These are phyloP conservation scores for Melanomma pulvis-pyrius DNA, from an alignment of 495 filamentous ascomycete genomes.

Conservation along the genomic window DNA sequence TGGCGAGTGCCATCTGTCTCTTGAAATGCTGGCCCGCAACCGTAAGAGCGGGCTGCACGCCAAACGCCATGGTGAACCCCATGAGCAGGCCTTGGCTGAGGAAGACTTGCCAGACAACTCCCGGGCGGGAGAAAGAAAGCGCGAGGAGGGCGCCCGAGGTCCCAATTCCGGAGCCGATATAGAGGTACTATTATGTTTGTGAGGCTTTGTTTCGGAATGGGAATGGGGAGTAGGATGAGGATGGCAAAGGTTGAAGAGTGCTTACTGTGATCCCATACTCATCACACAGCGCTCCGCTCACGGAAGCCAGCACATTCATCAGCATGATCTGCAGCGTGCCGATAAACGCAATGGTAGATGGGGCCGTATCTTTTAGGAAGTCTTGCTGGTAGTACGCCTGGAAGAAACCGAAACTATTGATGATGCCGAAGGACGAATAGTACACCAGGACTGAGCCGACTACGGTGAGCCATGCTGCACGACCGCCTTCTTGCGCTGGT, in stretches of 20 bases:
- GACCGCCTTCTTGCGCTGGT: neutral
- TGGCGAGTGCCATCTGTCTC: slow-evolving; percentile 7
- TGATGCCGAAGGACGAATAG: slow-evolving; percentile 17
- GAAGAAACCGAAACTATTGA: slow-evolving; percentile 28
- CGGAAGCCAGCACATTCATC: slow-evolving; percentile 4
- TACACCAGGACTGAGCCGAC: slow-evolving; percentile 19
- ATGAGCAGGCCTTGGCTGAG: slow-evolving; percentile 20
- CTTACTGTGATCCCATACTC: slow-evolving; percentile 13
- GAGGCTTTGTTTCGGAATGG: no score
- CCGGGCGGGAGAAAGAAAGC: slow-evolving; percentile 7
- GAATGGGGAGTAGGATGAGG: no score
- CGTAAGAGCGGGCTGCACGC: slow-evolving; percentile 17
- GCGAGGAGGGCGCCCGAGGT: neutral
- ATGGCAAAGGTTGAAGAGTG: neutral
- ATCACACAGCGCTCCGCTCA: slow-evolving; percentile 13
- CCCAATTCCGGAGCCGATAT: slow-evolving; percentile 3
- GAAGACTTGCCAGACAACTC: slow-evolving; percentile 14
- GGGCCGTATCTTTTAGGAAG: neutral
- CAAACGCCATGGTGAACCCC: slow-evolving; percentile 14
- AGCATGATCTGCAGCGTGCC: slow-evolving; percentile 21
- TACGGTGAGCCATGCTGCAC: slow-evolving; percentile 14
- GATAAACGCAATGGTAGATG: slow-evolving; percentile 16
- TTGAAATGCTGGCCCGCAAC: slow-evolving; percentile 22
- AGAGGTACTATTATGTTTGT: slow-evolving; percentile 9
- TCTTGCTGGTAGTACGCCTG: slow-evolving; percentile 18